These are phyloP conservation scores for Bombardia bombarda DNA, from an alignment of 495 filamentous ascomycete species.

Conservation along the genomic window DNA sequence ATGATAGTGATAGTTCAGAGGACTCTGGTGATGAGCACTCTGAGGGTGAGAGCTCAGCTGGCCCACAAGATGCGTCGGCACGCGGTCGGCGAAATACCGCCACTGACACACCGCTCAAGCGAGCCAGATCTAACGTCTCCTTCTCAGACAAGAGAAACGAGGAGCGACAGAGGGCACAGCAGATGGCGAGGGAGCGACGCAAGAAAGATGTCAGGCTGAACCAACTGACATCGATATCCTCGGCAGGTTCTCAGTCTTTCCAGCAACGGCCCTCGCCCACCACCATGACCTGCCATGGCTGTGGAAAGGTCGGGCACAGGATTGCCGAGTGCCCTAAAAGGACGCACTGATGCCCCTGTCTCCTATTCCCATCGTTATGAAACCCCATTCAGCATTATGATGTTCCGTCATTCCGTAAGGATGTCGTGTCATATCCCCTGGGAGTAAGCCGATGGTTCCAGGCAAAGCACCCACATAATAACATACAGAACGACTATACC, in stretches of 20 bases:
- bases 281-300: constrained; percentile 17
- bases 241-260: constrained; percentile 15
- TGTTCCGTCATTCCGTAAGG: no score
- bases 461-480: no score
- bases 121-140: constrained; percentile 16
- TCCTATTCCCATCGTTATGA: no score
- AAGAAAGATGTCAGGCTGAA: constrained; percentile 55
- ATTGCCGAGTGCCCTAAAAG: constrained; percentile 22
- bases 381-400: no score
- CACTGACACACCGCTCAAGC: constrained; percentile 6
- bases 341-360: constrained; percentile 17
- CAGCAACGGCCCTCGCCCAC: constrained; percentile 7
- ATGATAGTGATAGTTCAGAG: constrained; percentile 3
- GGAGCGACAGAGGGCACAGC: constrained; percentile 32
- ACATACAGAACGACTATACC: no score
- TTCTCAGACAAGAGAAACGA: constrained; percentile 25
- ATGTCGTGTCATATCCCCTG: no score
- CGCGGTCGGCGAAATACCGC: constrained; percentile 12
- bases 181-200: constrained; percentile 43
- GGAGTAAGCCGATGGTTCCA: no score
- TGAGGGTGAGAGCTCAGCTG: constrained; percentile 1
- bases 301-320: constrained; percentile 17
- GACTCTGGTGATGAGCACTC: constrained; percentile 4
- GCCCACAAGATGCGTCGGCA: constrained; percentile 2
- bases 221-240: constrained; percentile 42